Percentiles rank a stretch among this genome's conserved stretches.
Conservation (phyloP, 78 protist genomes). For the Mastigamoeba balamuthi region DNA sequence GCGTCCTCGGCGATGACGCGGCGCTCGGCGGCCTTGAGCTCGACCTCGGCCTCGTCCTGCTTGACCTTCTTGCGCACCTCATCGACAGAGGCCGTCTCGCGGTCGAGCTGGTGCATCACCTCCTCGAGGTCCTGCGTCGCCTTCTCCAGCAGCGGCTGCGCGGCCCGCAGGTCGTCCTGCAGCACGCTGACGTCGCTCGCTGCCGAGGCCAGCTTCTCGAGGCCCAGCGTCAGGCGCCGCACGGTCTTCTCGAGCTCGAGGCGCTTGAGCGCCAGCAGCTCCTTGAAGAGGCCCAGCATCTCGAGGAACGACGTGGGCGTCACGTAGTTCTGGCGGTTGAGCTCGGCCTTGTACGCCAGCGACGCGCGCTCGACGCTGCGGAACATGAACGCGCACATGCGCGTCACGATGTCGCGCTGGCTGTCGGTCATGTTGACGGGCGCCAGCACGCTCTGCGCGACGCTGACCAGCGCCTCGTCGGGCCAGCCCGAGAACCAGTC, state of each 20-base stretch:
- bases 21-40: background rate
- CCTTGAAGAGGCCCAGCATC: slow-evolving; percentile 29
- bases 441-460: slow-evolving; percentile 10
- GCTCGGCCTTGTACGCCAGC: slow-evolving; percentile 4
- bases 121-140: background rate
- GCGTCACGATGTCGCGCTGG: background rate
- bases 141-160: slow-evolving; percentile 27
- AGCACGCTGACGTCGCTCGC: too few species aligned
- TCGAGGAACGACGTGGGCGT: slow-evolving; percentile 72
- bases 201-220: slow-evolving; percentile 54
- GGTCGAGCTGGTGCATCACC: background rate
- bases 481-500: slow-evolving; percentile 92
- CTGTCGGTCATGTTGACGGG: background rate
- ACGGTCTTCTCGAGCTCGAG: background rate
- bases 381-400: background rate
- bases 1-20: background rate
- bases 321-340: slow-evolving; percentile 48
- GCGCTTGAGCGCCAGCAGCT: background rate
- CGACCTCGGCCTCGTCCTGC: background rate
- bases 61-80: background rate
- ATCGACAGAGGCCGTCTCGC: background rate
- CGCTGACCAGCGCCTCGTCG: slow-evolving; percentile 67
- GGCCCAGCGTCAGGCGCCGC: slow-evolving; percentile 36
- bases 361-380: background rate
- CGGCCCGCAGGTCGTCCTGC: slow-evolving; percentile 1